A percentile compares a stretch with the other conserved stretches of the same genome.
Evolutionary conservation across 768 basidiomycete species (phyloP).

Genomic region (Tylopilus rubrobrunneus): DNA sequence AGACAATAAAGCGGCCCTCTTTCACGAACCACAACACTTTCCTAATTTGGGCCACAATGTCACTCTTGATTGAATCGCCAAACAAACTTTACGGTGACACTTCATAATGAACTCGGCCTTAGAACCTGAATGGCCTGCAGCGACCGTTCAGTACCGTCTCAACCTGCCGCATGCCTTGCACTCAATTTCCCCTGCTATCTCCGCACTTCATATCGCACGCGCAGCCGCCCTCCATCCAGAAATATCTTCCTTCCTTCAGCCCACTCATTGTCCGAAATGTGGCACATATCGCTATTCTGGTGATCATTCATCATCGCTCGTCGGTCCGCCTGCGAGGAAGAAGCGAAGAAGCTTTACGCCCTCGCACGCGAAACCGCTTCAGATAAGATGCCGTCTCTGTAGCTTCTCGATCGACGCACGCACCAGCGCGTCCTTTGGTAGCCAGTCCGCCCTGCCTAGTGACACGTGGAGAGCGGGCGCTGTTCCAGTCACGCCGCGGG

Average conservation of each 20-base stretch:
- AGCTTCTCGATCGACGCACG: conserved; percentile 11
- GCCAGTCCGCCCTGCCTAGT: not conserved
- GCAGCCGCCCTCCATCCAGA: conserved; percentile 30
- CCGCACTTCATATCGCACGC: conserved; percentile 57
- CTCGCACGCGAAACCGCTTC: conserved; percentile 1
- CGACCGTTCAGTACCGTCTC: conserved; percentile 43
- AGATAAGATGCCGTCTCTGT: conserved; percentile 20
- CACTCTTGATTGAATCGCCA: too few species aligned
- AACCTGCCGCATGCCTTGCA: conserved; percentile 48
- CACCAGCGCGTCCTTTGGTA: not conserved
- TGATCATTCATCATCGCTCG: conserved; percentile 34
- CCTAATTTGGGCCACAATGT: conserved; percentile 25
- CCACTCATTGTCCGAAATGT: conserved; percentile 48
- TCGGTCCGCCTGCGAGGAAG: conserved; percentile 21
- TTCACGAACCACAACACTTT: conserved; percentile 23
- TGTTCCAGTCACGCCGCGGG: not conserved
- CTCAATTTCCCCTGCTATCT: conserved; percentile 50
- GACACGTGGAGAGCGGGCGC: not conserved
- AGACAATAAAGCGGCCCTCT: conserved; percentile 14
- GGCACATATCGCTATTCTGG: conserved; percentile 46
- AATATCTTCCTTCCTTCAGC: conserved; percentile 15
- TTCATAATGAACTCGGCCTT: not conserved
- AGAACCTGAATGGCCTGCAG: not conserved
- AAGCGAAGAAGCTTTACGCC: conserved; percentile 9
- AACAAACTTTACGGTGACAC: not conserved